These are phyloP conservation scores for Eimeria falciformis DNA, from an alignment of 169 alveolate genomes.

Conservation along the genomic window DNA sequence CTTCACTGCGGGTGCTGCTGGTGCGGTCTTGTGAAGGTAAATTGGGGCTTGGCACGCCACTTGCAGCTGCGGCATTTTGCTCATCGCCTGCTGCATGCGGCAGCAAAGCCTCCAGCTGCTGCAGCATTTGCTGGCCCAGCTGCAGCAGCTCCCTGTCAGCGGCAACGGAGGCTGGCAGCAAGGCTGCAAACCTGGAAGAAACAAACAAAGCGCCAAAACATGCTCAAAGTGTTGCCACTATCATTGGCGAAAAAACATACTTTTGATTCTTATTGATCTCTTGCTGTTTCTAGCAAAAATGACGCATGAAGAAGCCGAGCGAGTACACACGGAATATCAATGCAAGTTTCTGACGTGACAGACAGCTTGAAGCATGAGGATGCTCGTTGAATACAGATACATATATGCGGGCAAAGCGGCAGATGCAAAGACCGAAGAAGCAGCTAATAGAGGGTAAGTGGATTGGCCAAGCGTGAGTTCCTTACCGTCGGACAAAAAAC, in stretches of 20 bases:
- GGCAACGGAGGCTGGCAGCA: slow-evolving; percentile 33
- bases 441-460: too few species aligned
- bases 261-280: neutral
- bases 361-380: neutral
- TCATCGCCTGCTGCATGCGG: slow-evolving; percentile 2
- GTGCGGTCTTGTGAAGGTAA: neutral
- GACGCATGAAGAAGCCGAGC: too few species aligned
- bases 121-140: slow-evolving; percentile 31
- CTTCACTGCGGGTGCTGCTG: neutral
- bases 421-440: neutral
- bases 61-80: neutral
- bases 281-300: neutral
- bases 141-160: slow-evolving; percentile 40
- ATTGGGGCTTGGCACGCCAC: neutral
- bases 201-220: neutral
- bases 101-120: slow-evolving; percentile 12
- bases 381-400: neutral
- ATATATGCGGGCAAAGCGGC: neutral
- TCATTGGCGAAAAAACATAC: neutral
- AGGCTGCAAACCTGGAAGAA: neutral
- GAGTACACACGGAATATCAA: neutral
- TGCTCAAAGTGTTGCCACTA: neutral
- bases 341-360: neutral
- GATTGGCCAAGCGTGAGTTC: neutral
- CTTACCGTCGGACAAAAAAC: slow-evolving; percentile 18